Conservation (phyloP, 352 stramenopile species). For the Globisporangium canariense region DNA sequence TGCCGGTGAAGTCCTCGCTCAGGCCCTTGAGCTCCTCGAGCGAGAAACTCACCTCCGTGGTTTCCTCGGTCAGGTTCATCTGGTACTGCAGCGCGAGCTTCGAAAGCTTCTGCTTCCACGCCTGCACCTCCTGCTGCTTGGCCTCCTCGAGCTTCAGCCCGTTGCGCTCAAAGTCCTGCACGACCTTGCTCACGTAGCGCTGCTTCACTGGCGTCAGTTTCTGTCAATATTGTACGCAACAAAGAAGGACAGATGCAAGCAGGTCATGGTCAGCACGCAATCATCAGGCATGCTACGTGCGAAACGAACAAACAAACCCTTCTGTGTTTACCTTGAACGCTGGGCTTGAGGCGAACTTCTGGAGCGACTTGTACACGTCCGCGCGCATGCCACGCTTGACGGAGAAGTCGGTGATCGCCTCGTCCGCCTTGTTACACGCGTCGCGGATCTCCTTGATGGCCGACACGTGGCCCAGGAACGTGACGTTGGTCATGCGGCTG, state of each 20-base stretch:
- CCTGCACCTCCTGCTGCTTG: slow-evolving; percentile 70
- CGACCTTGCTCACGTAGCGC: slow-evolving; percentile 74
- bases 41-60: slow-evolving; percentile 77
- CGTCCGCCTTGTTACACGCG: slow-evolving; percentile 76
- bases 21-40: slow-evolving; percentile 75
- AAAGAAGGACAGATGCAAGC: background rate
- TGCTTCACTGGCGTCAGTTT: slow-evolving; percentile 52
- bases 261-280: background rate
- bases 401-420: slow-evolving; percentile 71
- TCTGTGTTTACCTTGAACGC: slow-evolving; percentile 33
- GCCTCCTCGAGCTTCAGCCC: slow-evolving; percentile 68
- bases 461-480: slow-evolving; percentile 82
- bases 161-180: slow-evolving; percentile 86
- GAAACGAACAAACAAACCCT: background rate
- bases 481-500: slow-evolving; percentile 77
- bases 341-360: slow-evolving; percentile 45
- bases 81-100: slow-evolving; percentile 81
- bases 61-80: slow-evolving; percentile 85
- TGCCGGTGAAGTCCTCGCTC: slow-evolving; percentile 71
- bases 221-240: slow-evolving; percentile 15
- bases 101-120: slow-evolving; percentile 84
- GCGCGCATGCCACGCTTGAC: slow-evolving; percentile 79
- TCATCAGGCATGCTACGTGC: slow-evolving; percentile 1
- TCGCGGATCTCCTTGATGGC: slow-evolving; percentile 65
- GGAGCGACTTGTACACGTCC: slow-evolving; percentile 81